A percentile compares a stretch with the other conserved stretches of the same genome.
These are phyloP conservation scores for Pisolithus albus DNA, from an alignment of 768 basidiomycete species.

Conservation along the genomic window DNA sequence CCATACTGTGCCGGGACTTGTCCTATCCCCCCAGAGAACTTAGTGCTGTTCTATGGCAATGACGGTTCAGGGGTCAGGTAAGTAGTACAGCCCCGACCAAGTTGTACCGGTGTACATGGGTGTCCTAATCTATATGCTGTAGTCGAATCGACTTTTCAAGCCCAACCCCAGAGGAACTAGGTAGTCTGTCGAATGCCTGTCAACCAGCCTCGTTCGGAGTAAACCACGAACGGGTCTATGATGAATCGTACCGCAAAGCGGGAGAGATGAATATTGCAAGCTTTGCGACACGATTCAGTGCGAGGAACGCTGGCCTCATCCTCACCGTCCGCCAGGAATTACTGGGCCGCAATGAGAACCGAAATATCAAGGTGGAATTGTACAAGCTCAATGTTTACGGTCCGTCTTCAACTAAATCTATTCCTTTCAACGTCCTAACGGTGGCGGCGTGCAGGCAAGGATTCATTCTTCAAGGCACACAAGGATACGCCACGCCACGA, in stretches of 20 bases:
- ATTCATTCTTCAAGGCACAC: conserved; percentile 45
- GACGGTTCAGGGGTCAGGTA: no score
- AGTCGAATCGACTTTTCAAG: no score
- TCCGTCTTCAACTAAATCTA: conserved; percentile 9
- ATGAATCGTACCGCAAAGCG: conserved; percentile 40
- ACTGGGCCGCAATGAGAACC: conserved; percentile 12
- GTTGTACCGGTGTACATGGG: no score
- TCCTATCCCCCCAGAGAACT: no score
- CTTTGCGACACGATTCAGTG: conserved; percentile 32
- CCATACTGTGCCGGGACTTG: no score
- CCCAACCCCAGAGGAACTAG: neutral
- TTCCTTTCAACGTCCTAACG: neutral
- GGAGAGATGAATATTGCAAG: conserved; percentile 34
- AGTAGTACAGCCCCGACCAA: no score
- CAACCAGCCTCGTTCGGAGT: conserved; percentile 35
- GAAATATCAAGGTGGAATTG: conserved; percentile 26
- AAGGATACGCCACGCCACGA: conserved; percentile 40
- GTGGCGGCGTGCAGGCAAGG: conserved; percentile 24
- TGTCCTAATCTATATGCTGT: no score
- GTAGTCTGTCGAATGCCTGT: conserved; percentile 30
- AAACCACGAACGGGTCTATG: conserved; percentile 29
- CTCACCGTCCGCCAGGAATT: conserved; percentile 19
- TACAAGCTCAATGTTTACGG: conserved; percentile 46
- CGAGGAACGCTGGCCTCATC: conserved; percentile 21
- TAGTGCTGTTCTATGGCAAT: no score